Conservation (phyloP, 805 yeast genomes). For the Huiozyma sinensis region DNA sequence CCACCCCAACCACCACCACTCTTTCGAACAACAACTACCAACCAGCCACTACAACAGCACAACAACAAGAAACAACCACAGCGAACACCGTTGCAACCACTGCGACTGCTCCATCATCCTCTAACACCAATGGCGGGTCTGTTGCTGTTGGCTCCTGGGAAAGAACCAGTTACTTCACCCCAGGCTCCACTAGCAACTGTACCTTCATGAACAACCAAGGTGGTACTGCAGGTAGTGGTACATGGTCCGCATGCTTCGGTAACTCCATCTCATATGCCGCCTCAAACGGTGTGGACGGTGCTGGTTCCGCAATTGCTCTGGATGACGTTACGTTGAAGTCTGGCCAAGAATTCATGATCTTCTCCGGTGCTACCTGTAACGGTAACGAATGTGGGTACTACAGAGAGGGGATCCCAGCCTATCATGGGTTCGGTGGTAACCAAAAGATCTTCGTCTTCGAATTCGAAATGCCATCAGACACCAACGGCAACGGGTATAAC, state of each 20-base stretch:
- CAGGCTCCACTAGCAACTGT: conserved; percentile 61
- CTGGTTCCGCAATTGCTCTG: conserved; percentile 58
- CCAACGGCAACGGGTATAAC: conserved; percentile 40
- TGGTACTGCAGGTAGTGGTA: conserved; percentile 77
- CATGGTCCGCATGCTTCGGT: conserved; percentile 79
- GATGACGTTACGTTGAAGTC: conserved; percentile 60
- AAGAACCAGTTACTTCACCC: conserved; percentile 63
- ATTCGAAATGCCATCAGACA: conserved; percentile 81
- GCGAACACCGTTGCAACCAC: conserved; percentile 8
- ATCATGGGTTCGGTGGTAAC: conserved; percentile 85
- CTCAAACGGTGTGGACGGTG: conserved; percentile 64
- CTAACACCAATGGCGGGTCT: conserved; percentile 25
- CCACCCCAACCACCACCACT: conserved; percentile 2
- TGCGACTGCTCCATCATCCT: conserved; percentile 11
- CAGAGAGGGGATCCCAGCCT: conserved; percentile 81
- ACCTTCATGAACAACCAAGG: conserved; percentile 84
- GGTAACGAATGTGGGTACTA: conserved; percentile 70
- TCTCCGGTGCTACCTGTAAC: conserved; percentile 58
- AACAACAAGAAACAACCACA: conserved; percentile 5
- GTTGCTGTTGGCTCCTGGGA: conserved; percentile 51
- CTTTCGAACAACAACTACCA: conserved; percentile 1
- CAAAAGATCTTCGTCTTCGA: conserved; percentile 84
- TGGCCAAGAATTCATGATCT: conserved; percentile 70
- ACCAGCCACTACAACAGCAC: conserved; percentile 12
- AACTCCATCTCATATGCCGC: conserved; percentile 82